A percentile compares a stretch with the other conserved stretches of the same genome.
These are phyloP conservation scores for Termitomyces sp. DNA, from an alignment of 768 basidiomycete genomes.

Conservation along the genomic window DNA sequence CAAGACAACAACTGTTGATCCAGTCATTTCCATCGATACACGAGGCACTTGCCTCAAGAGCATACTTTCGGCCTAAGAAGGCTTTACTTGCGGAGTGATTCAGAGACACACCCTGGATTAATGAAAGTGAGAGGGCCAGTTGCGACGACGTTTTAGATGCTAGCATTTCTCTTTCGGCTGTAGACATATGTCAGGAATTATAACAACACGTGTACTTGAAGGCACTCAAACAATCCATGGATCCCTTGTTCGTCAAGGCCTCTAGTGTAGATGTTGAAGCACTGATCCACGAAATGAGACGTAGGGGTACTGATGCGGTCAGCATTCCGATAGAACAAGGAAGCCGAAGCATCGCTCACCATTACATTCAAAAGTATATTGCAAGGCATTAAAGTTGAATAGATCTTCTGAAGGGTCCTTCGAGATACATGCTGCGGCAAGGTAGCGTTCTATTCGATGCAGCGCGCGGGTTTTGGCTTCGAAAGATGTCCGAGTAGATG, in stretches of 20 bases:
- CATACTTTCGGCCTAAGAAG: conserved; percentile 63
- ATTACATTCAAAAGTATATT: conserved; percentile 83
- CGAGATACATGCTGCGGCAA: conserved; percentile 46
- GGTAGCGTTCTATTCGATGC: conserved; percentile 48
- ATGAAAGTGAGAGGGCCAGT: conserved; percentile 54
- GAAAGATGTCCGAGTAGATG: conserved; percentile 55
- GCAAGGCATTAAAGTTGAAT: conserved; percentile 58
- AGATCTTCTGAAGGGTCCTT: conserved; percentile 42
- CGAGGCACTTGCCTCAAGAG: conserved; percentile 56
- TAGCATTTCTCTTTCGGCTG: conserved; percentile 43
- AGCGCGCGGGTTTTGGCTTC: conserved; percentile 54
- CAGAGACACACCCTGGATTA: conserved; percentile 76
- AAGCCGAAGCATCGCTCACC: conserved; percentile 38
- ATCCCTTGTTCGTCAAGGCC: conserved; percentile 38
- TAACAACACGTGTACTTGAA: neutral
- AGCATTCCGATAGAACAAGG: neutral
- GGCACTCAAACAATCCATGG: conserved; percentile 39
- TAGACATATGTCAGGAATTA: conserved; percentile 2
- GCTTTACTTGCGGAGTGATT: conserved; percentile 66
- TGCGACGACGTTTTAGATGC: conserved; percentile 46
- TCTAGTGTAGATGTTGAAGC: conserved; percentile 50
- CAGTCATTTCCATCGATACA: conserved; percentile 1
- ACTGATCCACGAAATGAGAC: conserved; percentile 62
- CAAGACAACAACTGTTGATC: neutral
- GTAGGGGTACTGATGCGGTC: conserved; percentile 53